Percentiles rank a stretch among this genome's conserved stretches.
Evolutionary conservation across 768 basidiomycete genomes (phyloP).

Genomic region (Kwoniella mangroviensis): DNA sequence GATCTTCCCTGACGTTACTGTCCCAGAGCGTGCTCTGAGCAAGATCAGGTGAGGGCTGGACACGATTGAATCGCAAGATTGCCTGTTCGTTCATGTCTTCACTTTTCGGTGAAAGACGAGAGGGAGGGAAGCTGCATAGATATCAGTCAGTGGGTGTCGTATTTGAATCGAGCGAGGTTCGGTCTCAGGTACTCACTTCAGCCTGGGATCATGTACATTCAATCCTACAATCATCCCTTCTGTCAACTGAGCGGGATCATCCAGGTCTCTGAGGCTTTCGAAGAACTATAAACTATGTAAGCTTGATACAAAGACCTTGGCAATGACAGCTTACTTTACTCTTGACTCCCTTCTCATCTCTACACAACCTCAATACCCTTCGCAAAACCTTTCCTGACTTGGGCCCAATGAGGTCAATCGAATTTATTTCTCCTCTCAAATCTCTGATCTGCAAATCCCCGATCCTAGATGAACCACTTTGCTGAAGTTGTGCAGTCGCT

Average conservation of each 20-base stretch:
- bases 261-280: conserved; percentile 66
- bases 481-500: neutral
- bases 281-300: conserved; percentile 66
- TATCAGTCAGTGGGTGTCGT: neutral
- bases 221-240: conserved; percentile 78
- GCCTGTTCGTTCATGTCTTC: conserved; percentile 45
- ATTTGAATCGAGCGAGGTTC: neutral
- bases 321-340: conserved; percentile 8
- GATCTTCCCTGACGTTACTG: conserved; percentile 59
- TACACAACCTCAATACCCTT: conserved; percentile 58
- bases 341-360: conserved; percentile 27
- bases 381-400: conserved; percentile 71
- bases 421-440: conserved; percentile 71
- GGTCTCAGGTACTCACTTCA: conserved; percentile 65
- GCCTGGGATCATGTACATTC: conserved; percentile 80
- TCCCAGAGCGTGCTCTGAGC: conserved; percentile 80
- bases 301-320: neutral
- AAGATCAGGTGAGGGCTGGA: conserved; percentile 63
- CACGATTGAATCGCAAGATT: conserved; percentile 13
- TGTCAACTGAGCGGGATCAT: conserved; percentile 70
- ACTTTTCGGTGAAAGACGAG: conserved; percentile 65
- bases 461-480: neutral
- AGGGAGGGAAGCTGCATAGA: conserved; percentile 76
- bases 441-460: conserved; percentile 69
- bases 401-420: conserved; percentile 90